Conservation (phyloP, 2,329 filamentous ascomycete species). For the Aspergillus bombycis region DNA sequence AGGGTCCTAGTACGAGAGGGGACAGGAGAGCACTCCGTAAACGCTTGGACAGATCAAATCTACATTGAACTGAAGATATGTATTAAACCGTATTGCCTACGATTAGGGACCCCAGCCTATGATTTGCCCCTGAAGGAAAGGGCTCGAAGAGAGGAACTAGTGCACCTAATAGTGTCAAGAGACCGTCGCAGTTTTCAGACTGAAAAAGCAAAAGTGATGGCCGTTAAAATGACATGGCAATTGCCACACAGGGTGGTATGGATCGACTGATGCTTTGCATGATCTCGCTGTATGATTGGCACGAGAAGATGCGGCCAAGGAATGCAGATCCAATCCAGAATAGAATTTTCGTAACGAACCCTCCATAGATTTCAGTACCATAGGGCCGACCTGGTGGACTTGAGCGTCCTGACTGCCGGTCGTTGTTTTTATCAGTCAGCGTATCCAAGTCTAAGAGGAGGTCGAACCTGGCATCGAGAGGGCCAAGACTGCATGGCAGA, state of each 20-base stretch:
- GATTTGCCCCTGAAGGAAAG: background rate
- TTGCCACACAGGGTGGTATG: background rate
- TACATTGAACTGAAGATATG: background rate
- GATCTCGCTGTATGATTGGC: background rate
- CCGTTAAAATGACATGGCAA: background rate
- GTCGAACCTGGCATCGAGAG: background rate
- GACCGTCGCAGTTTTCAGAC: background rate
- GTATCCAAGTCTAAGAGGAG: too few species aligned
- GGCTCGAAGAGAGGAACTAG: background rate
- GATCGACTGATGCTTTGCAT: background rate
- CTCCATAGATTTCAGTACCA: background rate
- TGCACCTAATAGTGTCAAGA: background rate
- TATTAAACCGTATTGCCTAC: background rate
- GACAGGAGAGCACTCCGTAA: background rate
- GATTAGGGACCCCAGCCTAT: background rate
- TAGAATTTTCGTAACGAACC: background rate
- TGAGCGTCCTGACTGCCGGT: background rate
- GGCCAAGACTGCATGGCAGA: background rate
- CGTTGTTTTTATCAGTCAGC: background rate
- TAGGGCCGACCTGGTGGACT: background rate
- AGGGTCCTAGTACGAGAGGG: background rate
- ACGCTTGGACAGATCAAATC: slow-evolving; percentile 4
- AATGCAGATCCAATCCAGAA: background rate
- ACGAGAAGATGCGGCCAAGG: background rate
- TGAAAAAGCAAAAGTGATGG: background rate